Percentiles rank a stretch among this genome's conserved stretches.
Conservation (phyloP, 164 flowering plant genomes). For the Vitis rupestris region DNA sequence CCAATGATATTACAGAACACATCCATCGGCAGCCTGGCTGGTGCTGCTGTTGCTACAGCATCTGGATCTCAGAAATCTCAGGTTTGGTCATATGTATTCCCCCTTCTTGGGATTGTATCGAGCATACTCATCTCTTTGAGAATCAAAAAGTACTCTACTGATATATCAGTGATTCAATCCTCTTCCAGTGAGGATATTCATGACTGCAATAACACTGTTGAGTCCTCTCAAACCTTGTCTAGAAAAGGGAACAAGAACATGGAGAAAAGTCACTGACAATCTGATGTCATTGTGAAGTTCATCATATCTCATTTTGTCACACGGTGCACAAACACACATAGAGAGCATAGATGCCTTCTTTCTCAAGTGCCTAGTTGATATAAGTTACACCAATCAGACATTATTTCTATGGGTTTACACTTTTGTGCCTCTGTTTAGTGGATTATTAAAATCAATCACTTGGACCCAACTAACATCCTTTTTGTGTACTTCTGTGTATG, state of each 20-base stretch:
- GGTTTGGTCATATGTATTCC: conserved; percentile 72
- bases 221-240: conserved; percentile 20
- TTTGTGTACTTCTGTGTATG: no score
- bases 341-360: no score
- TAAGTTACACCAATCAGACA: no score
- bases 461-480: no score
- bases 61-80: conserved; percentile 60
- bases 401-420: no score
- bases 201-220: conserved; percentile 3
- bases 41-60: conserved; percentile 81
- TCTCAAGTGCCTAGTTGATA: no score
- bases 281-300: no score
- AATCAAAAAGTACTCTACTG: conserved; percentile 73
- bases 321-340: no score
- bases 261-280: conserved; percentile 18
- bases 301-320: no score
- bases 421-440: no score
- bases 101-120: conserved; percentile 74
- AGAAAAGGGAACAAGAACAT: conserved; percentile 8
- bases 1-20: conserved; percentile 97
- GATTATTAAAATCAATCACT: no score
- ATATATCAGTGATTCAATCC: conserved; percentile 31
- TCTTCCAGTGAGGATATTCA: conserved; percentile 23
- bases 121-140: conserved; percentile 83
- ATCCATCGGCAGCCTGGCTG: conserved; percentile 87